Conservation (phyloP, 31 red algal genomes). For the Odonthalia washingtoniensis region DNA sequence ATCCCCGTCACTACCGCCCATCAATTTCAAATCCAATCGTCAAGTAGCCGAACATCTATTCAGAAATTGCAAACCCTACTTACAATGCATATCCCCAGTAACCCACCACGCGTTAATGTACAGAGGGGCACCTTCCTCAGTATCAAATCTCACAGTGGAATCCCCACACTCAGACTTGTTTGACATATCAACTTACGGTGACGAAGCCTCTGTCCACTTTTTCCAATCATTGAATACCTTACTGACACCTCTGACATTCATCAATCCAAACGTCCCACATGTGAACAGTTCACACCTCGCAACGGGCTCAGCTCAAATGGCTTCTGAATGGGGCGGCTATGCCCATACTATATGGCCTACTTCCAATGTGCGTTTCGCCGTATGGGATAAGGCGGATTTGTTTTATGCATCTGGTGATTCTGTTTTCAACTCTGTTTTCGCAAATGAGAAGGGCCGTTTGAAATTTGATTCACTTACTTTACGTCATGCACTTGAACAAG, state of each 20-base stretch:
- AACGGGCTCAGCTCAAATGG: slow-evolving; percentile 32
- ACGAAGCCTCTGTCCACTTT: slow-evolving; percentile 22
- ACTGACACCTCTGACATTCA: neutral
- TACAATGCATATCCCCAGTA: no score
- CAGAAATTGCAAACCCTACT: no score
- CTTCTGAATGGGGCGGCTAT: slow-evolving; percentile 52
- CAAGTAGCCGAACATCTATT: no score
- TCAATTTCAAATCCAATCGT: neutral
- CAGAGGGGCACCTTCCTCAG: no score
- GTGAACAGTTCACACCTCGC: slow-evolving; percentile 37
- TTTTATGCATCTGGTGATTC: slow-evolving; percentile 33
- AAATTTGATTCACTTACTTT: neutral
- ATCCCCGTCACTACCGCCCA: no score
- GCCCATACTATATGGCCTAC: slow-evolving; percentile 50
- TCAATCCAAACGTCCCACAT: neutral
- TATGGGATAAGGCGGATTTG: neutral
- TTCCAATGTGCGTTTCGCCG: slow-evolving; percentile 22
- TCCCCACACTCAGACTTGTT: slow-evolving; percentile 35
- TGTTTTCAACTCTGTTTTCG: neutral
- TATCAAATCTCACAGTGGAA: no score
- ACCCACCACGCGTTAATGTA: no score
- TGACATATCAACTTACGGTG: slow-evolving; percentile 29
- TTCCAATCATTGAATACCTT: slow-evolving; percentile 20
- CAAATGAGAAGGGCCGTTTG: neutral
- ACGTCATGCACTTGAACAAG: slow-evolving; percentile 29